These are phyloP conservation scores for Cubamyces lactineus DNA, from an alignment of 768 basidiomycete genomes.

Conservation along the genomic window DNA sequence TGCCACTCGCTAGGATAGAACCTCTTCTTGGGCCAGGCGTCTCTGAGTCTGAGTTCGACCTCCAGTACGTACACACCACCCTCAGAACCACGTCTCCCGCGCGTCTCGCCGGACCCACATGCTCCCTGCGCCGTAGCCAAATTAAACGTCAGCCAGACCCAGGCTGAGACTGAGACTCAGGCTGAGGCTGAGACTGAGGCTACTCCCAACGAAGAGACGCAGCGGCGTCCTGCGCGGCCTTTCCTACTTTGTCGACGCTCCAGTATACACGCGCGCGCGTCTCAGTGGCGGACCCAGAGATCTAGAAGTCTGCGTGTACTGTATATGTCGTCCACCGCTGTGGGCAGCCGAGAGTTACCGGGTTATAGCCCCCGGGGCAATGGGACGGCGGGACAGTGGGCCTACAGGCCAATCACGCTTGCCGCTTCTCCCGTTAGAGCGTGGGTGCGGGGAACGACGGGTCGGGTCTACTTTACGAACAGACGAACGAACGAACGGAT, in stretches of 20 bases:
- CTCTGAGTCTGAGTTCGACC: neutral
- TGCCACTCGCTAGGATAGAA: too few relatives aligned
- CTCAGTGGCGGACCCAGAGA: neutral
- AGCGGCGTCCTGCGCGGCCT: too few relatives aligned
- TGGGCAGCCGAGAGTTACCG: slow-evolving; percentile 22
- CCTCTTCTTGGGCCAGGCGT: too few relatives aligned
- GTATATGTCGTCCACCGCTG: neutral
- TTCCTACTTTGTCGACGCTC: too few relatives aligned
- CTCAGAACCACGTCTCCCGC: neutral
- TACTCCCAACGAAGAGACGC: too few relatives aligned
- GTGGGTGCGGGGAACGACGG: neutral
- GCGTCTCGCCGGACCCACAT: neutral
- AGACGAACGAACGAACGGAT: neutral
- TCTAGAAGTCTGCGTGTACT: slow-evolving; percentile 15
- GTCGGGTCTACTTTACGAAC: too few relatives aligned
- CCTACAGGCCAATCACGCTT: neutral
- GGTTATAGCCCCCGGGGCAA: neutral
- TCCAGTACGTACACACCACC: neutral
- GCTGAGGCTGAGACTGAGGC: too few relatives aligned
- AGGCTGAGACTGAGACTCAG: too few relatives aligned
- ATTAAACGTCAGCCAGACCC: too few relatives aligned
- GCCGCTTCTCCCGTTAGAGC: slow-evolving; percentile 8
- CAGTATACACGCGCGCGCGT: too few relatives aligned
- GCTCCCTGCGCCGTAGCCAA: too few relatives aligned
- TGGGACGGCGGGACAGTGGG: too few relatives aligned